These are phyloP conservation scores for Crucihimalaya himalaica DNA, from an alignment of 345 rosid species.

Conservation along the genomic window DNA sequence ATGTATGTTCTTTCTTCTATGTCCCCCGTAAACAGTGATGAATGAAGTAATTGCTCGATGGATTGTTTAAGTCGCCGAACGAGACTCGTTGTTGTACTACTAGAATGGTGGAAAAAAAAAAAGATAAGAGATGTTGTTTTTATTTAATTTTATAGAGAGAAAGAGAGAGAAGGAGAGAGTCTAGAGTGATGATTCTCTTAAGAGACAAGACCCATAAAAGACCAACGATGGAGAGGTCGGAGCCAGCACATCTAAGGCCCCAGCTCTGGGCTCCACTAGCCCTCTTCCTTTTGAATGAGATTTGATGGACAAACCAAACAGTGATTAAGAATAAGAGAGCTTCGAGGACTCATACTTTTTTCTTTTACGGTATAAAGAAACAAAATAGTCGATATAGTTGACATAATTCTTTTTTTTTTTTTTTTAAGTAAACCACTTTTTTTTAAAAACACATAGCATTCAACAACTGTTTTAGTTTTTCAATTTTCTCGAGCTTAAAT, in stretches of 20 bases:
- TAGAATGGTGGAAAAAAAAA: no score
- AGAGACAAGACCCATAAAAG: conserved; percentile 74
- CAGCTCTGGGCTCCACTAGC: conserved; percentile 71
- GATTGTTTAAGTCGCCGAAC: conserved; percentile 29
- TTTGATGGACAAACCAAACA: conserved; percentile 3
- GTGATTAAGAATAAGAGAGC: background rate
- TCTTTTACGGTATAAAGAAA: no score
- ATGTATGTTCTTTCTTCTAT: no score
- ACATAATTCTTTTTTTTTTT: background rate
- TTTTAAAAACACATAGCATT: no score
- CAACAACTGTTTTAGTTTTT: background rate
- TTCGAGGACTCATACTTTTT: no score
- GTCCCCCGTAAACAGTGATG: no score
- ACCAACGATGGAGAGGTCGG: conserved; percentile 66
- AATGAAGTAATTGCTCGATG: no score
- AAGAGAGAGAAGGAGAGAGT: no score
- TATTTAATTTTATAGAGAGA: no score
- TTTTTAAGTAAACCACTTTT: background rate
- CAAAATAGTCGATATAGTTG: background rate
- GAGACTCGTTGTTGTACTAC: background rate
- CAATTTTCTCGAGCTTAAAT: background rate
- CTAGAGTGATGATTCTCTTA: background rate
- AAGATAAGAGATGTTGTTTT: no score
- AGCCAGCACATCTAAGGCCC: conserved; percentile 86
- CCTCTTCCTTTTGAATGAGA: conserved; percentile 25